Base-by-base conservation (phyloP, 1,284 basidiomycete genomes). In the Cryptococcus sp. region DNA sequence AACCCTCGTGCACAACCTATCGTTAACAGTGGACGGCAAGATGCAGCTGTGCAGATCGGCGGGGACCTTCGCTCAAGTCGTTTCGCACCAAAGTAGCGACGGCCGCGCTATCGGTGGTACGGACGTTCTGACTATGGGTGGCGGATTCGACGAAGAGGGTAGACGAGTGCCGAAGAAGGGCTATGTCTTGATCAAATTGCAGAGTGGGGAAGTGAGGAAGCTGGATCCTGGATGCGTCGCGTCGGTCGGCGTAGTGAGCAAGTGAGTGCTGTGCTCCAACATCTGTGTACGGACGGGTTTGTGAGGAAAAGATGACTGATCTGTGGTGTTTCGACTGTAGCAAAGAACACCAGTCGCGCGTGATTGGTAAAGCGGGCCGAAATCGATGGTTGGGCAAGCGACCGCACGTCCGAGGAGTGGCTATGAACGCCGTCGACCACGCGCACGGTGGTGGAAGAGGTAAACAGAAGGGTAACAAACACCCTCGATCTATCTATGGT, bases 391-490 rank as follows among this genome's bases (percentile, higher is more conserved):
- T 98, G 27, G 95, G 95, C 41, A 81, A 86, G 68, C 81, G 89
- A 69, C 95, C 95, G 3, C 86, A 86, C 64, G 93, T 97, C 38
- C 87, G 95, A 76, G 95, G 95, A 88, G 88, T 97, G 63, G 95
- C 95, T 25, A 98, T 97, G 95, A 99, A 99, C 80, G 88, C 92
- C 84, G 93, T 84, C 61, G 95, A 98, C 79, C 95, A 99, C 80
- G 94, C 95, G 64, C 93, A 84, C 78, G 95, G 95, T 81, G 95
- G 95, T 83, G 61, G 95, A 77, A 89, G 95, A 81, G 95, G 95
- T 74, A 97, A 96, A 81, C 91, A 89, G 60, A 98, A 98, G 84
- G 91, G 91, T 65, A 90, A 95, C 85, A 92, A 91, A 76, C 88
- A 93, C 75, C 91, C 93, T 5, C 86, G 90, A 20, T 92, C 91